A percentile compares a stretch with the other conserved stretches of the same genome.
Conservation (phyloP, 1,284 basidiomycete genomes). For the Mycosarcoma maydis region DNA sequence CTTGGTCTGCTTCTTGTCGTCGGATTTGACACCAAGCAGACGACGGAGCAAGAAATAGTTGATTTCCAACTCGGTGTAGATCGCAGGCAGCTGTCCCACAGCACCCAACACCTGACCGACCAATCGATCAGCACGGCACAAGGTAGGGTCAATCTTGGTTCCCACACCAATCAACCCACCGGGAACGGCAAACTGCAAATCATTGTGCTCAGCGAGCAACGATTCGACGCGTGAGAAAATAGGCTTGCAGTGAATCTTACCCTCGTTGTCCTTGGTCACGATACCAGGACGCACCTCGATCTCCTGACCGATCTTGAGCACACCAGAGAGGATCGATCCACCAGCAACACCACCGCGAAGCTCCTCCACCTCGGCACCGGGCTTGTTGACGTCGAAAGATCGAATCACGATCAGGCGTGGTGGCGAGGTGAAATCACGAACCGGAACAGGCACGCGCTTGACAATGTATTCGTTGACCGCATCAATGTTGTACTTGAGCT, state of each 20-base stretch:
- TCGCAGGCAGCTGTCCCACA: slow-evolving; percentile 89
- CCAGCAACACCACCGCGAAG: slow-evolving; percentile 98
- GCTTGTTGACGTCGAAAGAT: slow-evolving; percentile 99
- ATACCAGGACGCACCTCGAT: slow-evolving; percentile 98
- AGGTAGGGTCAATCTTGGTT: slow-evolving; percentile 92
- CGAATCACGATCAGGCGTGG: slow-evolving; percentile 97
- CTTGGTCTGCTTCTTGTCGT: slow-evolving; percentile 98
- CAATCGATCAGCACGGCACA: slow-evolving; percentile 94
- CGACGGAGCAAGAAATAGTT: slow-evolving; percentile 75
- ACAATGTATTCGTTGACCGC: slow-evolving; percentile 99
- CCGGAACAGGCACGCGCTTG: slow-evolving; percentile 91
- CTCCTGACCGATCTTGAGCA: slow-evolving; percentile 87
- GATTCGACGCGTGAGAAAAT: slow-evolving; percentile 92
- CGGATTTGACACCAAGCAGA: slow-evolving; percentile 95
- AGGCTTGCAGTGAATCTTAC: slow-evolving; percentile 89
- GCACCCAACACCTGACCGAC: slow-evolving; percentile 95
- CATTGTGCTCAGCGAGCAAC: slow-evolving; percentile 92
- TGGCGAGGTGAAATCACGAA: slow-evolving; percentile 89
- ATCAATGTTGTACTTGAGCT: slow-evolving; percentile 98
- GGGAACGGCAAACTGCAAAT: slow-evolving; percentile 92
- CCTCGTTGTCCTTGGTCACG: slow-evolving; percentile 92
- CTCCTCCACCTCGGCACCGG: slow-evolving; percentile 94
- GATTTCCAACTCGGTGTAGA: slow-evolving; percentile 92
- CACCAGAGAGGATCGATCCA: slow-evolving; percentile 92
- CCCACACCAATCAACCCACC: slow-evolving; percentile 98